Evolutionary conservation across 805 yeast genomes (phyloP).

Genomic region (Ogataea glucozyma): DNA sequence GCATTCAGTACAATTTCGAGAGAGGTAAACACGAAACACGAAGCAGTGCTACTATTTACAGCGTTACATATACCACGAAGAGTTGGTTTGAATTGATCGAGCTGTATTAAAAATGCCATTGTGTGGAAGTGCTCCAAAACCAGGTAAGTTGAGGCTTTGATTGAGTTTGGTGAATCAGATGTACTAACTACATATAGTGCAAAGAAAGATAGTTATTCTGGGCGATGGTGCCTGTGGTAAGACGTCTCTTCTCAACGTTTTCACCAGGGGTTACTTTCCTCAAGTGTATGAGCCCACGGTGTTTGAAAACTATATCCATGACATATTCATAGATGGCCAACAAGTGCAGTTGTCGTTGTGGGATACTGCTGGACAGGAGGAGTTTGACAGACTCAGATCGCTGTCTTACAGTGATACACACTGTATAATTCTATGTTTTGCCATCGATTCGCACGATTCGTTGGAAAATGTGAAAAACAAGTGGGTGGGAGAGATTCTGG

Average conservation of each 20-base stretch:
- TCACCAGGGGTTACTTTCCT: conserved; percentile 96
- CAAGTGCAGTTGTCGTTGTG: conserved; percentile 90
- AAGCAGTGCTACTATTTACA: background rate
- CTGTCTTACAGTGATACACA: conserved; percentile 94
- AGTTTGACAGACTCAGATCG: conserved; percentile 90
- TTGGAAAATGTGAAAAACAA: conserved; percentile 91
- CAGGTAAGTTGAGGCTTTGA: conserved; percentile 32
- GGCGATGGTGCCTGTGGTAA: conserved; percentile 99
- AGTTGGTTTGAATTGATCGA: no score
- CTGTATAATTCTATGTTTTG: conserved; percentile 93
- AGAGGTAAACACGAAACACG: conserved; percentile 7
- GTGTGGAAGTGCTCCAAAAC: conserved; percentile 47
- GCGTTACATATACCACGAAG: background rate
- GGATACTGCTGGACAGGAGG: conserved; percentile 99
- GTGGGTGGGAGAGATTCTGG: conserved; percentile 97
- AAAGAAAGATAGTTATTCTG: conserved; percentile 88
- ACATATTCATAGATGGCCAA: conserved; percentile 91
- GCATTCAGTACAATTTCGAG: background rate
- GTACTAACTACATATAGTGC: conserved; percentile 44
- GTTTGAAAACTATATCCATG: conserved; percentile 95
- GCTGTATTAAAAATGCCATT: conserved; percentile 40
- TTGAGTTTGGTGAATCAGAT: background rate
- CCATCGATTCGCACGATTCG: conserved; percentile 92
- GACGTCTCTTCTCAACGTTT: conserved; percentile 90
- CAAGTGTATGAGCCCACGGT: conserved; percentile 98